Evolutionary conservation across 1,284 basidiomycete genomes (phyloP), one percentile per base, ranked within the genome.

Genomic region (Ganoderma meredithae): DNA sequence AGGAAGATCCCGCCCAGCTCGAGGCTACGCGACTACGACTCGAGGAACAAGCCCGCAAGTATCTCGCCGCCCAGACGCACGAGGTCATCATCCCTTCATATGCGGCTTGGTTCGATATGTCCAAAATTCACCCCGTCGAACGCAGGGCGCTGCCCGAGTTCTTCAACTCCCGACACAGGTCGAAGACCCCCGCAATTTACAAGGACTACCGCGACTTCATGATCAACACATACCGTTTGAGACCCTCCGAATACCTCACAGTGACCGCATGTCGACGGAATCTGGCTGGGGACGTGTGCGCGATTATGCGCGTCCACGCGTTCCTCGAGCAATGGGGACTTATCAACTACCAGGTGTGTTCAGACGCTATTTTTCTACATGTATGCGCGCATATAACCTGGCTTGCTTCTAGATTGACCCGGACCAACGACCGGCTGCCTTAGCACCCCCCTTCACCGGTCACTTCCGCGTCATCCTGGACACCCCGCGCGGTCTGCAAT

Each of bases 121-220:
- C 93, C 65, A 92, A 93, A 79, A 93, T 99, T 72, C 94, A 98
- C 78, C 88, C 94, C 13, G 93, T 99, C 73, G 97, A 99, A 81
- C 89, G 92, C 71, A 91, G 95, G 75, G 95, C 96, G 2, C 84
- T 99, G 33, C 98, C 97, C 52, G 97, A 99, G 81, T 99, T 99
- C 86, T 99, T 99, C 88, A 97, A 97, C 80, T 95, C 94, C 67
- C 88, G 95, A 71, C 97, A 98, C 80, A 84, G 97, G 74, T 94
- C 92, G 72, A 99, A 99, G 83, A 98, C 97, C 0, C 97, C 97
- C 0, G 88, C 94, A 39, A 95, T 99, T 73, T 99, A 99, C 87
- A 99, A 99, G 81, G 97, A 99, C 80, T 99, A 99, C 79, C 91
- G 97, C 71, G 97, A 99, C 85, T 99, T 99, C 76, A 99, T 99